Percentiles rank a stretch among this genome's conserved stretches.
Conservation (phyloP, 257 asterid genomes). For the Verbena officinalis region DNA sequence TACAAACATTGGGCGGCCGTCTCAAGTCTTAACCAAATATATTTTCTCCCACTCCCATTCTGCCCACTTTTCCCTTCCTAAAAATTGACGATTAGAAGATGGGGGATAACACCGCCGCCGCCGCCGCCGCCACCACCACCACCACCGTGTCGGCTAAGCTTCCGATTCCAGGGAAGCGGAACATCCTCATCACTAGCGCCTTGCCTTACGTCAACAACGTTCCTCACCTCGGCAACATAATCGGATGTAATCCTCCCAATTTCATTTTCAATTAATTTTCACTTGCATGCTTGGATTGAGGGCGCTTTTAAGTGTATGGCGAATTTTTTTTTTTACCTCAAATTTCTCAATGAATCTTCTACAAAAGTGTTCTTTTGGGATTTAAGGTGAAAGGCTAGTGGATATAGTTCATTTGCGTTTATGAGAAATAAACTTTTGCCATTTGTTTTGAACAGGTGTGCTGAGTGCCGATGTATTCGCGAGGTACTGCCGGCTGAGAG, state of each 20-base stretch:
- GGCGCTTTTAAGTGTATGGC: not conserved
- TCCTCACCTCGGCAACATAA: constrained; percentile 98
- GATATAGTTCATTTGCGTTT: not conserved
- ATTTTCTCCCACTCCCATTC: no score
- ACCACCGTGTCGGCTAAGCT: constrained; percentile 55
- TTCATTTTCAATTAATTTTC: not conserved
- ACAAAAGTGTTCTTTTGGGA: not conserved
- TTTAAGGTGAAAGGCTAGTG: not conserved
- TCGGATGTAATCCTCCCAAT: constrained; percentile 61
- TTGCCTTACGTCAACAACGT: constrained; percentile 94
- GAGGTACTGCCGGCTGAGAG: constrained; percentile 84
- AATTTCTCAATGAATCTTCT: constrained; percentile 12
- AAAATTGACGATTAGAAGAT: constrained; percentile 30
- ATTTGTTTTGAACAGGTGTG: constrained; percentile 60
- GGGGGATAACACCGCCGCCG: constrained; percentile 42
- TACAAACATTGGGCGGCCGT: no score
- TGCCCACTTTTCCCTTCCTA: no score
- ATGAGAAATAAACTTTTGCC: not conserved
- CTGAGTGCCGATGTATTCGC: constrained; percentile 97
- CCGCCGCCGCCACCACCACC: constrained; percentile 16
- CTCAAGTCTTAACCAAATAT: no score
- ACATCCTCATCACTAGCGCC: constrained; percentile 88
- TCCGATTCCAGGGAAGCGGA: constrained; percentile 79
- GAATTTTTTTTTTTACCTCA: not conserved
- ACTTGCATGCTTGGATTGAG: constrained; percentile 18